These are phyloP conservation scores for Neurospora cerealis DNA, from an alignment of 495 filamentous ascomycete genomes.

Conservation along the genomic window DNA sequence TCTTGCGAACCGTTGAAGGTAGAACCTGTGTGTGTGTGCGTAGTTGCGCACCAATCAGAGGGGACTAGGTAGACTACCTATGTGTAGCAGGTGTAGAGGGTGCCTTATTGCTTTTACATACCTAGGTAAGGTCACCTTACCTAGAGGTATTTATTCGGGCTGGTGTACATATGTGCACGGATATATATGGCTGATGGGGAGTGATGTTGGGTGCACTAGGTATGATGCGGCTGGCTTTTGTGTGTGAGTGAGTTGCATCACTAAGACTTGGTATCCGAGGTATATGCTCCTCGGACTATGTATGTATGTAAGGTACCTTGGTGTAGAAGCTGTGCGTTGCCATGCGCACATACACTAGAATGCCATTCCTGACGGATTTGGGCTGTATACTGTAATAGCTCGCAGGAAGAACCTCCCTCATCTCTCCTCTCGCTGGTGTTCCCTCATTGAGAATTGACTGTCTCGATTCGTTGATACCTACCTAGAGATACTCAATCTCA, in stretches of 20 bases:
- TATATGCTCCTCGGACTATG: not conserved
- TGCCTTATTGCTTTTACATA: not conserved
- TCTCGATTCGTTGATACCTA: not conserved
- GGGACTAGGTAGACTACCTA: not conserved
- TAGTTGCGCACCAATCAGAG: not conserved
- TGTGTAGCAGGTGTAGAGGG: not conserved
- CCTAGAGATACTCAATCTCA: not conserved
- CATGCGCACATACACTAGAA: no score
- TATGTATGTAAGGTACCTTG: not conserved
- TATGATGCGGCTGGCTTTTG: not conserved
- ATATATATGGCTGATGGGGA: not conserved
- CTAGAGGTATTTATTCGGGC: no score
- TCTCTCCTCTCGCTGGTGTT: not conserved
- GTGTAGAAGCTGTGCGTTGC: not conserved
- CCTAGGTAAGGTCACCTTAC: no score
- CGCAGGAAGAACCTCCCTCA: not conserved
- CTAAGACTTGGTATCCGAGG: not conserved
- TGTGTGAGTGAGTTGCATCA: not conserved
- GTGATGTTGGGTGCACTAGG: no score
- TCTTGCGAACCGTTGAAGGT: not conserved
- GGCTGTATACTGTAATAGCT: not conserved
- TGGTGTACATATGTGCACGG: not conserved
- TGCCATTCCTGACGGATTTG: not conserved
- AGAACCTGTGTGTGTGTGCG: not conserved
- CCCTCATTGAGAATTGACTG: not conserved